phyloP scores from a whole-genome alignment of 2,329 filamentous ascomycete genomes.

The Nemania serpens region DNA sequence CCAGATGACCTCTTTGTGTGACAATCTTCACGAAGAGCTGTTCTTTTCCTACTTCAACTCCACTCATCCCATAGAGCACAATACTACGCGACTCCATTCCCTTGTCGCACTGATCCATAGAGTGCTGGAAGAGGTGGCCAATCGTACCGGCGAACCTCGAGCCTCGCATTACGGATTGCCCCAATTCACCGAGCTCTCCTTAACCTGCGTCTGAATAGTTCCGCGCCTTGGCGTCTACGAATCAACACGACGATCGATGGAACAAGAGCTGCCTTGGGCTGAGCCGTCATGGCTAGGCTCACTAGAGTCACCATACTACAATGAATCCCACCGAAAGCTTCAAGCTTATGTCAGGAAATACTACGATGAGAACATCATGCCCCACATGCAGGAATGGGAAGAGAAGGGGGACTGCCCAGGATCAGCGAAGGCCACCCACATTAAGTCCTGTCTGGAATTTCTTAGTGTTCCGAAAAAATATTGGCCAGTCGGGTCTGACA shows the following conservation, averaged over 20 bases:
- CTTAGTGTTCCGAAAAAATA: slow-evolving; percentile 43
- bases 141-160: too few species aligned
- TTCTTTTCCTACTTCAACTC: too few species aligned
- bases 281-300: slow-evolving; percentile 35
- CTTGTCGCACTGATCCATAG: background rate
- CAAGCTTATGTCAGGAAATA: slow-evolving; percentile 62
- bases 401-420: slow-evolving; percentile 55
- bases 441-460: slow-evolving; percentile 43
- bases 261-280: slow-evolving; percentile 31
- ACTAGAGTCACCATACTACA: slow-evolving; percentile 60
- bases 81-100: background rate
- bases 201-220: background rate
- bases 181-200: too few species aligned
- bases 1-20: too few species aligned
- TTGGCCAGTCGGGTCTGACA: slow-evolving; percentile 44
- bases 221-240: too few species aligned
- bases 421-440: slow-evolving; percentile 42
- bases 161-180: too few species aligned
- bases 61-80: too few species aligned
- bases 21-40: too few species aligned
- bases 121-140: too few species aligned
- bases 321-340: slow-evolving; percentile 59
- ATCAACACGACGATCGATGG: slow-evolving; percentile 14
- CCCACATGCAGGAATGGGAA: slow-evolving; percentile 66
- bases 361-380: slow-evolving; percentile 59